Base-by-base conservation (phyloP, 2,329 filamentous ascomycete species). In the Hypoxylon sp. region DNA sequence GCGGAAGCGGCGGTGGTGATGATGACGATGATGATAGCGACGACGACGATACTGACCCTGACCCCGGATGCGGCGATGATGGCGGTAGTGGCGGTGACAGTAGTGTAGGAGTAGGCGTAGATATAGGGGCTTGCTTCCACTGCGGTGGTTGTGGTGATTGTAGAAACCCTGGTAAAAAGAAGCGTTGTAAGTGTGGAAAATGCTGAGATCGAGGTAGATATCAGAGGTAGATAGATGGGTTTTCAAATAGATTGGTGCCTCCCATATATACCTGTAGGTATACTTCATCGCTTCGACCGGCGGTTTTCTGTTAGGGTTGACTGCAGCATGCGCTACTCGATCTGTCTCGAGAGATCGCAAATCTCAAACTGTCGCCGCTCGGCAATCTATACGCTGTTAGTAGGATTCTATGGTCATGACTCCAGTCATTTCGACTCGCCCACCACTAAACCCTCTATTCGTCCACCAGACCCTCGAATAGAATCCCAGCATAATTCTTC, bases 61-160 rank as follows among this genome's bases (percentile, higher is more conserved):
- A 19, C 37, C 14, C 19, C 21, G 37, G 37, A 19, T 41, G 16
- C 11, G 51, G 39, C 25, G 47, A 32, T n/a, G 60, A 57, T 6
- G 52, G 51, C 9, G 56, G 39, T 29, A 37, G 29, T 34, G 32
- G 55, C 25, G 52, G 50, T 9, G 55, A 63, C 16, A 27, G 55
- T 43, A 27, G 54, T 45, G 16, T 43, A 1, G 54, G 48, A 9
- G 16, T 51, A 39, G 60, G 50, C 8, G 16, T 48, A 47, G 63
- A 53, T 2, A 55, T 63, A 27, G 47, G 16, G 7, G 54, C 21
- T 12, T 67, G 65, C 27, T 23, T 61, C 19, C 16, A 19, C 6
- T 51, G 45, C 27, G 29, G 34, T 54, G 50, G 54, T 14, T 19
- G 12, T 21, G 45, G 39, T 34, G 59, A 47, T 7, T 62, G 63